Percentiles rank a stretch among this genome's conserved stretches.
Conservation (phyloP, 179 eudicot genomes). For the Beta lomatogona region DNA sequence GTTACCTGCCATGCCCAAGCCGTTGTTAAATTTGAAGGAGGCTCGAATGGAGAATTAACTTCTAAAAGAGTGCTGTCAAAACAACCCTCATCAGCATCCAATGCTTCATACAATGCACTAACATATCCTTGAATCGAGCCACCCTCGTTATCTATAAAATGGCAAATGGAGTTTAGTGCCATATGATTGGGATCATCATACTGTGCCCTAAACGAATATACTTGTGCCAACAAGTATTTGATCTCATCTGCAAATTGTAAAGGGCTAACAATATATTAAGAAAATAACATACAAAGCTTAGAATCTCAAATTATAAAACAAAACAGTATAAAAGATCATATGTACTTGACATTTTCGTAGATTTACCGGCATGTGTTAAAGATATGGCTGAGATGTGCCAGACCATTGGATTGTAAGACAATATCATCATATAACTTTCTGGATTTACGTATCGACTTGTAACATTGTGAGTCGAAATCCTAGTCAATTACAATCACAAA, state of each 20-base stretch:
- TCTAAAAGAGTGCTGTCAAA: neutral
- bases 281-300: too few relatives aligned
- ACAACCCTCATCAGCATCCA: neutral
- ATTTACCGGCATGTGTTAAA: neutral
- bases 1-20: neutral
- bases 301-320: too few relatives aligned
- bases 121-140: neutral
- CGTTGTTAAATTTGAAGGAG: neutral
- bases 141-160: neutral
- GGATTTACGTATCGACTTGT: neutral
- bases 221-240: neutral
- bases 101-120: neutral
- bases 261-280: neutral
- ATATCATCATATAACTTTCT: neutral
- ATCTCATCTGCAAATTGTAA: neutral
- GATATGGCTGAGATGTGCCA: neutral
- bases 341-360: neutral
- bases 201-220: neutral
- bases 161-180: neutral
- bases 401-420: neutral
- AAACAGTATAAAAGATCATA: too few relatives aligned
- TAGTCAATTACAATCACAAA: too few relatives aligned
- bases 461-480: neutral
- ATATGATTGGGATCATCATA: neutral
- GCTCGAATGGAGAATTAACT: neutral